Base-by-base conservation (phyloP, 768 basidiomycete genomes). In the Panaeolus cyanescens region DNA sequence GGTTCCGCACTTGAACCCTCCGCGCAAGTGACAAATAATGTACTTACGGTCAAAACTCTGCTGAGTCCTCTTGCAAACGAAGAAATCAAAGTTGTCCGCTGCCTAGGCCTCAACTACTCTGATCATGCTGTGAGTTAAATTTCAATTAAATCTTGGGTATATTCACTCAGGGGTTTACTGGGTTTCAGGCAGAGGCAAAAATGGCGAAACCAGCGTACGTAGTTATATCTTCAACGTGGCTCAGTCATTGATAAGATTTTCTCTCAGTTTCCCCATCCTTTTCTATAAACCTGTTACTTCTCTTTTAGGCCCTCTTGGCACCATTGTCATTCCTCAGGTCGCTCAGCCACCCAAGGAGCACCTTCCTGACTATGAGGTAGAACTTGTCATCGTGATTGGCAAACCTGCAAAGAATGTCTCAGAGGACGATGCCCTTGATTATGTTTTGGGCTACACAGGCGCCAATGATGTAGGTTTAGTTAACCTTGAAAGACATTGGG, bases 281-380 rank as follows among this genome's bases (percentile, higher is more conserved):
- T 94, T 94, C 77, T 91, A 90, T 74, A 94, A 94, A 72, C 92
- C 92, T 32, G 72, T 83, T 3, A 81, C 83, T 0, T 78, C 89
- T 15, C 79, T 94, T 54, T 88, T 91, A 40, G 91, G 90, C 12
- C 90, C 91, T 5, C 78, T 81, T 20, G 87, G 86, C 4, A 80
- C 86, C 1, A 82, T 94, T 22, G 74, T 75, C 36, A 85, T 94
- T 45, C 91, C 92, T 2, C 80, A 75, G 22, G 85, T 78, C 32
- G 88, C 87, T 3, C 91, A 91, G 67, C 92, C 92, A 5, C 81
- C 84, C 0, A 77, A 86, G 31, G 83, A 85, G 37, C 88, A 92
- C 67, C 77, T 90, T 4, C 85, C 92, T 0, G 92, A 94, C 73
- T 94, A 93, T 66, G 92, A 94, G 66, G 90, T 89, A 58, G 92